Base-by-base conservation (phyloP, 1,139 yeast genomes). In the Lodderomyces orthopsilosis region DNA sequence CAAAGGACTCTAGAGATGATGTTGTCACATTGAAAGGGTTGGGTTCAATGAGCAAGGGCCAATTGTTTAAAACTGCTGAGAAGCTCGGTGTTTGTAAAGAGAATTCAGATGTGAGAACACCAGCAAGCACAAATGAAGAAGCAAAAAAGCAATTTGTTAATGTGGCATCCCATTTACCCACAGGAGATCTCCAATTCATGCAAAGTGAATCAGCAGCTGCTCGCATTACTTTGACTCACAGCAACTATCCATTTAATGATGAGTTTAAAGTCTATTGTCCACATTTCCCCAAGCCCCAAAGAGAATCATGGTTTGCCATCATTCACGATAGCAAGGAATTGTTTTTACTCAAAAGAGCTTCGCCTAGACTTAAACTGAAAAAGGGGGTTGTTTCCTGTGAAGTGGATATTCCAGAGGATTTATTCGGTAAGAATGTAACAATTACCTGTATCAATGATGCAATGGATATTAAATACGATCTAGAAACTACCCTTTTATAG, bases 241-340 rank as follows among this genome's bases (percentile, higher is more conserved):
- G 67, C 28, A 81, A 80, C 48, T 61, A 57, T 18, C 81, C 86
- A 10, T 64, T 74, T 45, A 80, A 75, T 50, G 63, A 67, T 4
- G 87, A 81, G 44, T 86, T 79, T 65, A 79, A 77, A 48, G 79
- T 88, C 48, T 80, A 83, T 56, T 74, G 93, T 48, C 94, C 95
- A 2, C 80, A 78, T 52, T 93, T 87, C 66, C 96, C 96, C 38
- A 91, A 93, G 61, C 73, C 84, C 1, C 99, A 94, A 63, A 84
- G 91, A 55, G 98, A 93, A 60, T 81, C 95, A 0, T 94, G 98
- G 98, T 88, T 93, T 61, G 75, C 85, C 8, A 77, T 91, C 41
- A 63, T 84, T 7, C 76, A 80, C 52, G 77, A 81, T 54, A 59
- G 59, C 9, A 66, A 66, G 28, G 88, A 83, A 55, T 59, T 87